Evolutionary conservation across 2,329 filamentous ascomycete genomes (phyloP).

Genomic region (Rhinocladiella mackenziei): DNA sequence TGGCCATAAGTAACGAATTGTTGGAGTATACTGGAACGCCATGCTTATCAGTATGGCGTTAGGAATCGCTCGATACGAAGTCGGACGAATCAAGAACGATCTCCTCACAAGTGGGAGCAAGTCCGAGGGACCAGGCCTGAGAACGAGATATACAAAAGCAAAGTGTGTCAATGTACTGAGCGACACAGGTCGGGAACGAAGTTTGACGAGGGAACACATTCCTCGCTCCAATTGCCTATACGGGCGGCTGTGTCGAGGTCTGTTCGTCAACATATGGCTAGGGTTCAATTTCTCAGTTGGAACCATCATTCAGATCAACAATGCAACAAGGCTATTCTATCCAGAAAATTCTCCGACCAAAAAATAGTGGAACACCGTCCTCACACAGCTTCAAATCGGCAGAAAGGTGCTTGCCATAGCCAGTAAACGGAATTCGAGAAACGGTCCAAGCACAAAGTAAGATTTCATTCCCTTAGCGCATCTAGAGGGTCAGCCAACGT

Average conservation of each 20-base stretch:
- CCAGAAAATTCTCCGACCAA: background rate
- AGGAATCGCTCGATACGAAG: background rate
- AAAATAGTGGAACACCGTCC: background rate
- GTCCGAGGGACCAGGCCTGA: background rate
- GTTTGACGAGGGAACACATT: background rate
- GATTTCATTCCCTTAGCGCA: background rate
- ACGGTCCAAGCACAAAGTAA: background rate
- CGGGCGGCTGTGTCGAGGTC: background rate
- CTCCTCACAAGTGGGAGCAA: background rate
- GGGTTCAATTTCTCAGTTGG: background rate
- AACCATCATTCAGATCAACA: background rate
- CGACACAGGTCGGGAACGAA: background rate
- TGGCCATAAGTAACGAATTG: background rate
- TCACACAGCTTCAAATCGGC: background rate
- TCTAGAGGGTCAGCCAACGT: conserved; percentile 56
- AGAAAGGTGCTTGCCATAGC: background rate
- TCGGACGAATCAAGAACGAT: background rate
- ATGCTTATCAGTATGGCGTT: background rate
- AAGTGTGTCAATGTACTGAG: background rate
- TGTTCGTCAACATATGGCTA: background rate
- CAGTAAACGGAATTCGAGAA: background rate
- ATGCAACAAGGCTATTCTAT: background rate
- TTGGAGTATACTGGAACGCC: background rate
- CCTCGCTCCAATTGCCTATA: background rate
- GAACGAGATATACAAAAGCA: background rate